Evolutionary conservation across 495 filamentous ascomycete species (phyloP).

Genomic region (Cudoniella acicularis): DNA sequence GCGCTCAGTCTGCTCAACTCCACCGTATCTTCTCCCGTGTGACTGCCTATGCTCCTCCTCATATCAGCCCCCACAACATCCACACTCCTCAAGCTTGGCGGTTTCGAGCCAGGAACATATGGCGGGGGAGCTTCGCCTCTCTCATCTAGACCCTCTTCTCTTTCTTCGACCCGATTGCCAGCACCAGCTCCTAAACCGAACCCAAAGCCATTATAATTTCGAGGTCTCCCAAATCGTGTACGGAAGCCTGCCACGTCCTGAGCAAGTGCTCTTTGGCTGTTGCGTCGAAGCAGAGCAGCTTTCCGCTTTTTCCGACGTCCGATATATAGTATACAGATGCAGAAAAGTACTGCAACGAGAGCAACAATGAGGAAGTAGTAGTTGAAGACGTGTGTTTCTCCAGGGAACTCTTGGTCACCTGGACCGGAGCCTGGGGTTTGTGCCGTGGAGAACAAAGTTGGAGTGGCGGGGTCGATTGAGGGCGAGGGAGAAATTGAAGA

Average conservation of each 20-base stretch:
- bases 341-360: conserved; percentile 22
- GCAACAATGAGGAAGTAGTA: conserved; percentile 31
- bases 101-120: conserved; percentile 35
- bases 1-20: conserved; percentile 11
- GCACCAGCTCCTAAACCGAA: conserved; percentile 1
- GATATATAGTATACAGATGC: conserved; percentile 25
- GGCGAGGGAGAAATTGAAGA: conserved; percentile 1
- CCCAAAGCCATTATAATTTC: conserved; percentile 1
- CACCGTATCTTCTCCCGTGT: conserved; percentile 6
- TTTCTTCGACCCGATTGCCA: conserved; percentile 20
- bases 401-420: no score
- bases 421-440: not conserved
- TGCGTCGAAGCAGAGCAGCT: conserved; percentile 4
- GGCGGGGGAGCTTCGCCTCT: conserved; percentile 56
- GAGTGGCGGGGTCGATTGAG: conserved; percentile 1
- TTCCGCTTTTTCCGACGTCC: conserved; percentile 16
- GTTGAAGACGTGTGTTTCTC: conserved; percentile 25
- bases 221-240: conserved; percentile 5
- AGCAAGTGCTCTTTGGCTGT: conserved; percentile 25
- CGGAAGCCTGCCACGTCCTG: conserved; percentile 27
- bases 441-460: not conserved
- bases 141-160: conserved; percentile 50
- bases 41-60: not conserved
- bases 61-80: not conserved
- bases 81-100: conserved; percentile 22